Evolutionary conservation across 2,329 filamentous ascomycete genomes (phyloP).

Genomic region (Cordyceps sp.): DNA sequence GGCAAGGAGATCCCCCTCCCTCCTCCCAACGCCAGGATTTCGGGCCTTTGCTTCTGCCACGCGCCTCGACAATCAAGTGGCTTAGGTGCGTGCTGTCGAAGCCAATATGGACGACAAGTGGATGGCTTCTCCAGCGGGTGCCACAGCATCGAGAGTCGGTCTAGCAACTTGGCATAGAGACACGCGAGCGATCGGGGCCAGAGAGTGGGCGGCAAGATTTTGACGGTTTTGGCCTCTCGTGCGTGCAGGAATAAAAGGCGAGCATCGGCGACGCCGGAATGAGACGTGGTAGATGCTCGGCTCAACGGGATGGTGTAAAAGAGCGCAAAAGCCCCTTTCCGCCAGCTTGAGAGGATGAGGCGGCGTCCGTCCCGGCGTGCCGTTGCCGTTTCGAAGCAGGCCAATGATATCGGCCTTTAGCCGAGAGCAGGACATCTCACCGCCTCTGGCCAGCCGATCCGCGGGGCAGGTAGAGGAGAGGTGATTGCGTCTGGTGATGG

Average conservation of each 20-base stretch:
- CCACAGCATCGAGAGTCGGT: slow-evolving; percentile 3
- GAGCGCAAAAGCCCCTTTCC: neutral
- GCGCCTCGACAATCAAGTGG: slow-evolving; percentile 1
- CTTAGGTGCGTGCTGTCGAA: slow-evolving; percentile 1
- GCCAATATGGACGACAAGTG: neutral
- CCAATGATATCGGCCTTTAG: slow-evolving; percentile 4
- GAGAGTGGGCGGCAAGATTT: neutral
- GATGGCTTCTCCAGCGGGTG: slow-evolving; percentile 1
- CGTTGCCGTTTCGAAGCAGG: neutral
- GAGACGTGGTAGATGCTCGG: neutral
- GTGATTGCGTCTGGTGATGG: slow-evolving; percentile 1
- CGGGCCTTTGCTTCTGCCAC: slow-evolving; percentile 2
- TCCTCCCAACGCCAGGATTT: neutral
- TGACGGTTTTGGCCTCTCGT: neutral
- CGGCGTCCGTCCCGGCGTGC: slow-evolving; percentile 1
- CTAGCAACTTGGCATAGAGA: slow-evolving; percentile 1
- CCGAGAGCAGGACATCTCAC: slow-evolving; percentile 3
- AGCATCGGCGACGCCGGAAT: slow-evolving; percentile 2
- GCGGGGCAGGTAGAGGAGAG: slow-evolving; percentile 1
- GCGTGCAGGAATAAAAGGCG: slow-evolving; percentile 1
- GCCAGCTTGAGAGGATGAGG: neutral
- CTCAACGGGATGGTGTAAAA: neutral
- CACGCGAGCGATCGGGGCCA: slow-evolving; percentile 2
- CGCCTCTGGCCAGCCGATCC: slow-evolving; percentile 1
- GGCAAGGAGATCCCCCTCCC: too few species aligned